A percentile compares a stretch with the other conserved stretches of the same genome.
Conservation (phyloP, 2,329 filamentous ascomycete species). For the Nannizzia gypsea region DNA sequence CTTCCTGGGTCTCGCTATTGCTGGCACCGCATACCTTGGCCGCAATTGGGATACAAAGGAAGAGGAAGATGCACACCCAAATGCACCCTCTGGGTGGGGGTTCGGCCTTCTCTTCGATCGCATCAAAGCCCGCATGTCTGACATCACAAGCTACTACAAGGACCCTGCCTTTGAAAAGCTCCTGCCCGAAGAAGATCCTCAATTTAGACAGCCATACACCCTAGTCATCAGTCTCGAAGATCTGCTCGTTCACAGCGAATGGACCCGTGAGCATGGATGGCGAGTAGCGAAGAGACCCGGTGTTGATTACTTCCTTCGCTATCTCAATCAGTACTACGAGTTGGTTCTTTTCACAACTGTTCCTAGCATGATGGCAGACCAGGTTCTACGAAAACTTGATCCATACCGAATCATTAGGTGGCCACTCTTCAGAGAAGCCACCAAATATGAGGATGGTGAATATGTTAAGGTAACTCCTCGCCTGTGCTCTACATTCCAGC, state of each 20-base stretch:
- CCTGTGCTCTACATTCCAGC: not conserved
- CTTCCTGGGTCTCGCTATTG: slow-evolving; percentile 45
- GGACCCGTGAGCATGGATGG: slow-evolving; percentile 90
- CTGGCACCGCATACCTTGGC: slow-evolving; percentile 62
- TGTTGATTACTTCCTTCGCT: slow-evolving; percentile 92
- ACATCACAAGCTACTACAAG: slow-evolving; percentile 82
- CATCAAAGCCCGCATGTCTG: slow-evolving; percentile 59
- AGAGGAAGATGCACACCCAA: slow-evolving; percentile 56
- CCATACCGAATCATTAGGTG: slow-evolving; percentile 92
- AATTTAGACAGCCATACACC: slow-evolving; percentile 77
- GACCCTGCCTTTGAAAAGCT: slow-evolving; percentile 92
- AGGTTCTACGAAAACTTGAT: slow-evolving; percentile 83
- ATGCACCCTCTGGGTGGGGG: slow-evolving; percentile 71
- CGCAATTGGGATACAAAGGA: slow-evolving; percentile 72
- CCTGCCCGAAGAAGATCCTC: slow-evolving; percentile 60
- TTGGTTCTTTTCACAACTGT: slow-evolving; percentile 89
- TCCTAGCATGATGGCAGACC: slow-evolving; percentile 72
- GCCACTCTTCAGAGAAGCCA: slow-evolving; percentile 92
- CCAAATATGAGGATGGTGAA: slow-evolving; percentile 88
- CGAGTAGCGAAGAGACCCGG: slow-evolving; percentile 88
- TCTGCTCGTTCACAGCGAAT: slow-evolving; percentile 86
- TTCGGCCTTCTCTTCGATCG: slow-evolving; percentile 67
- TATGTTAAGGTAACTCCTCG: slow-evolving; percentile 67
- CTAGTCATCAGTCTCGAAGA: slow-evolving; percentile 88
- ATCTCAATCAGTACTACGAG: slow-evolving; percentile 96